Base-by-base conservation (phyloP, 768 basidiomycete genomes). In the Mrakia blollopis region DNA sequence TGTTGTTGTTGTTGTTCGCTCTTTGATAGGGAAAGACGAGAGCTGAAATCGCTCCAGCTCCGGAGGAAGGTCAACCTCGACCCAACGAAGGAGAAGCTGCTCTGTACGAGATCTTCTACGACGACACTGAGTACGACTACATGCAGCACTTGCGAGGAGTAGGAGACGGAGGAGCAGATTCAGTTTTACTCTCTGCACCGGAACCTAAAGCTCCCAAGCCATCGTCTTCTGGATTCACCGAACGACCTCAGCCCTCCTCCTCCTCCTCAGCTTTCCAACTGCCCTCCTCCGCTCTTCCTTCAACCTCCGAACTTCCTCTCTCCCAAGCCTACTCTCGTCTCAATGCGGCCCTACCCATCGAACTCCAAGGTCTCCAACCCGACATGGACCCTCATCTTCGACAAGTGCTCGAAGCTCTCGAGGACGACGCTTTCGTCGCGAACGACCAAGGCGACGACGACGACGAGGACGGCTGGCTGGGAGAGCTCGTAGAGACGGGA, bases 51-150 rank as follows among this genome's bases (percentile, higher is more conserved):
- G 94, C 95, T 82, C 77, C 79, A 23, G 83, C 85, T 3, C 76
- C 86, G 21, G 83, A 91, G 39, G 80, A 86, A 54, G 88, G 88
- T 73, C 81, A 81, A 21, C 80, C 83, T 21, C 85, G 86, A 73
- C 80, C 84, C 35, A 91, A 90, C 78, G 86, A 91, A 70, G 97
- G 96, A 75, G 92, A 98, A 85, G 97, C 97, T 0, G 86, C 91
- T 9, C 82, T 89, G 13, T 95, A 98, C 83, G 97, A 94, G 5
- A 85, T 99, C 81, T 93, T 93, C 85, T 98, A 89, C 84, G 94
- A 98, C 85, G 95, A 99, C 82, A 91, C 92, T 9, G 88, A 94
- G 77, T 99, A 99, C 85, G 92, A 99, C 84, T 99, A 99, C 86
- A 94, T 98, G 92, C 91, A 95, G 83, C 97, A 99, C 84, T 88